These are phyloP conservation scores for Fusarium sublunatum DNA, from an alignment of 2,329 filamentous ascomycete genomes.

Conservation along the genomic window DNA sequence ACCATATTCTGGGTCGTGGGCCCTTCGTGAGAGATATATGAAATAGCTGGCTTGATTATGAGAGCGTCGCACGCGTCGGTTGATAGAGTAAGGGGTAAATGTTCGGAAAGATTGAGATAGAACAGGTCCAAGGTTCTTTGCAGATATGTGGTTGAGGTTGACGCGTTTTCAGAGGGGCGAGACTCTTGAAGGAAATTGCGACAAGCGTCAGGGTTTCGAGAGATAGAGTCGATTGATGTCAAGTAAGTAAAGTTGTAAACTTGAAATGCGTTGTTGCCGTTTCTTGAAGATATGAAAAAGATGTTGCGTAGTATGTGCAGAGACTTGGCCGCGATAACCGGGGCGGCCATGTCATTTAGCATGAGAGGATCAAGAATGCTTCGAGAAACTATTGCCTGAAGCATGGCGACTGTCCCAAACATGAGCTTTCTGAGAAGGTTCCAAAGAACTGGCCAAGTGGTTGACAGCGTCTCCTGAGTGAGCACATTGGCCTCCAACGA, in stretches of 20 bases:
- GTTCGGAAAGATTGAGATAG: constrained; percentile 88
- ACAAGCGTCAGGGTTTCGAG: constrained; percentile 73
- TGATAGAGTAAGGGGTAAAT: constrained; percentile 78
- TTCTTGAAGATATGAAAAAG: constrained; percentile 82
- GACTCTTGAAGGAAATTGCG: constrained; percentile 75
- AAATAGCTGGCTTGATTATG: constrained; percentile 77
- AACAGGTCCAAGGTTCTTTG: constrained; percentile 84
- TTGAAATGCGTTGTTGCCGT: constrained; percentile 79
- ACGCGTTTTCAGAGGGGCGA: constrained; percentile 55
- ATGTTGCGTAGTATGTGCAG: constrained; percentile 80
- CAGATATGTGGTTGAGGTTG: constrained; percentile 53
- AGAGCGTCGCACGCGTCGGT: constrained; percentile 76
- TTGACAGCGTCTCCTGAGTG: constrained; percentile 71
- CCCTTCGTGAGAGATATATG: constrained; percentile 71
- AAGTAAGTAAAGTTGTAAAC: constrained; percentile 88
- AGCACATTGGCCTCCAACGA: constrained; percentile 73
- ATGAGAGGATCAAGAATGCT: constrained; percentile 64
- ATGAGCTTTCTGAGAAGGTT: constrained; percentile 78
- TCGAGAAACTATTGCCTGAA: constrained; percentile 79
- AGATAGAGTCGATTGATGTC: constrained; percentile 82
- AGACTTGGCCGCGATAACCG: constrained; percentile 75
- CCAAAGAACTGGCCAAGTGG: constrained; percentile 79
- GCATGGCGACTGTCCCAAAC: constrained; percentile 78
- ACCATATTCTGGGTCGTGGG: constrained; percentile 59
- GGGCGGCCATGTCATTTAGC: constrained; percentile 60